Evolutionary conservation across 2,329 filamentous ascomycete genomes (phyloP).

Genomic region (Colletotrichum liaoningense): DNA sequence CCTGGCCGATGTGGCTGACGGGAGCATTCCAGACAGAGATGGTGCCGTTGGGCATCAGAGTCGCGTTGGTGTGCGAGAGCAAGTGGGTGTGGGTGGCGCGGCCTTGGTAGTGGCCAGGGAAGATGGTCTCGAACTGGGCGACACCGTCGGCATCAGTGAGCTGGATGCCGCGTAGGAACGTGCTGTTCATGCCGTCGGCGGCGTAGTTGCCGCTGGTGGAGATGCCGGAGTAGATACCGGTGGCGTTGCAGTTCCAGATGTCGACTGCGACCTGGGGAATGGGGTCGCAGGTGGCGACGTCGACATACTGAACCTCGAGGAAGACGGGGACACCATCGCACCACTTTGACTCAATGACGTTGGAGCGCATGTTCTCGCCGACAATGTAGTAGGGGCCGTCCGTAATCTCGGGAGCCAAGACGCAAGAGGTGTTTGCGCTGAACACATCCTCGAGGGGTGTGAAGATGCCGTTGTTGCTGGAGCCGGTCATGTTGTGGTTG

Average conservation of each 20-base stretch:
- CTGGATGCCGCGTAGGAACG: constrained; percentile 52
- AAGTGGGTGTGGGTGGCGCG: constrained; percentile 62
- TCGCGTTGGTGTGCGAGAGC: constrained; percentile 51
- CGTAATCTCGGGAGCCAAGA: constrained; percentile 27
- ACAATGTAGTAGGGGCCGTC: constrained; percentile 47
- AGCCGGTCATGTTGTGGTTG: constrained; percentile 47
- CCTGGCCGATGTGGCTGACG: constrained; percentile 71
- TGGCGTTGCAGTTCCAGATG: constrained; percentile 44
- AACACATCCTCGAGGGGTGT: constrained; percentile 43
- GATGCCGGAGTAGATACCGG: constrained; percentile 54
- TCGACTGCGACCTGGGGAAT: constrained; percentile 38
- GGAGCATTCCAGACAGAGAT: constrained; percentile 45
- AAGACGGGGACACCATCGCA: constrained; percentile 55
- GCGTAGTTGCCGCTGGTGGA: constrained; percentile 42
- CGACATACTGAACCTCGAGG: constrained; percentile 40
- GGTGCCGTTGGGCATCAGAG: constrained; percentile 46
- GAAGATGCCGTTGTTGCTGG: constrained; percentile 44
- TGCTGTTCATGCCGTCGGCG: constrained; percentile 41
- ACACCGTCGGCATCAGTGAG: constrained; percentile 54
- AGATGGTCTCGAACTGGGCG: constrained; percentile 55
- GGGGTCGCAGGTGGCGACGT: constrained; percentile 39
- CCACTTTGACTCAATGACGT: constrained; percentile 54
- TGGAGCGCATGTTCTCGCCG: constrained; percentile 57
- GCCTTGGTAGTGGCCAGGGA: constrained; percentile 57
- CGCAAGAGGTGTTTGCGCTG: constrained; percentile 27